Evolutionary conservation across 169 alveolate genomes (phyloP), one percentile per base, ranked within the genome.

Genomic region (Toxoplasma gondii): DNA sequence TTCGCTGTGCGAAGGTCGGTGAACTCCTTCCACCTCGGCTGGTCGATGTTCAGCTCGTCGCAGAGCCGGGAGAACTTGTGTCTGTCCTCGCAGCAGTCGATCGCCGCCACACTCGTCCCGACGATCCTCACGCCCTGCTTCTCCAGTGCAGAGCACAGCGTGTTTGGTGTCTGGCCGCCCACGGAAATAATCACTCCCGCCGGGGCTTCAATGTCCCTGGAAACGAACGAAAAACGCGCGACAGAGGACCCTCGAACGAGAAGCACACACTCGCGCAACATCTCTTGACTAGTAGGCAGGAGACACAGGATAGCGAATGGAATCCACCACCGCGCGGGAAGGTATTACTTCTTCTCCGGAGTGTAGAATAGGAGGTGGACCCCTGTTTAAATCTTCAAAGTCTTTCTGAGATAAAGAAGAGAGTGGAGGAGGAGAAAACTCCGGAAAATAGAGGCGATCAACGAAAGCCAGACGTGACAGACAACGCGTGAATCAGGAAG

Each of bases 111-210:
- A 69, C 98, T 96, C n/a, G 99, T 97, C n/a, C 74, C 88, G 36
- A 87, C 58, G 88, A 92, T 80, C 38, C 78, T 53, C 58, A 91
- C 93, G 69, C 93, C 93, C 92, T 58, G 64, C 43, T 53, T 19
- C 58, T 91, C 88, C 86, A 93, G 88, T 43, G 97, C 96, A 90
- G 95, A 80, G 36, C 98, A 98, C 70, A 98, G 94, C 94, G 97
- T 98, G 97, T 98, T 98, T 43, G 99, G 98, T 41, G 98, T 97
- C 95, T 98, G 99, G 31, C 99, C 99, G 24, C 99, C 99, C 49
- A 98, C 98, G 0, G 98, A 97, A 41, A 97, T 94, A 67, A 97
- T 95, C 84, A 97, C 95, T 24, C 98, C 98, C 67, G 88, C 86
- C 43, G 98, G 98, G 45, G 53, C 78, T 94, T 97, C 98, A 87